Evolutionary conservation across 768 basidiomycete species (phyloP).

Genomic region (Amanita rubescens): DNA sequence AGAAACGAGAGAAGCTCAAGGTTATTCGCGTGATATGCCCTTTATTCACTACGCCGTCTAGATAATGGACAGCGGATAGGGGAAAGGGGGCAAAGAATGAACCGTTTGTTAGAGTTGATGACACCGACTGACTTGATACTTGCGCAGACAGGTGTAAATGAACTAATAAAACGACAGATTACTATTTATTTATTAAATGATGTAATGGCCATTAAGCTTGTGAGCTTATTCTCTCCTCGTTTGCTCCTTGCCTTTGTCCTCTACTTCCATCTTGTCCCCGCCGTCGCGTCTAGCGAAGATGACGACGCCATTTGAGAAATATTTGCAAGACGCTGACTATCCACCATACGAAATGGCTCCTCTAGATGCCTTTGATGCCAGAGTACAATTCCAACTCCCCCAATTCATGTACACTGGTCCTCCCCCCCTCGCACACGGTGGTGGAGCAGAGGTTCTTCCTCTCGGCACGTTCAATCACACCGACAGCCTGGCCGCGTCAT

Average conservation of each 20-base stretch:
- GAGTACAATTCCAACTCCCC: constrained; percentile 51
- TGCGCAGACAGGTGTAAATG: neutral
- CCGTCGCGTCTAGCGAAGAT: neutral
- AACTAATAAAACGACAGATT: constrained; percentile 7
- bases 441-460: constrained; percentile 69
- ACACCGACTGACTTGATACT: neutral
- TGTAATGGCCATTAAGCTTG: constrained; percentile 7
- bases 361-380: constrained; percentile 6
- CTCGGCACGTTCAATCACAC: constrained; percentile 26
- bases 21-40: constrained; percentile 27
- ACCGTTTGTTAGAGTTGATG: constrained; percentile 13
- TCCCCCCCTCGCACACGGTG: constrained; percentile 60
- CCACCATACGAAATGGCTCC: constrained; percentile 8
- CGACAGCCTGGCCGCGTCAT: constrained; percentile 28
- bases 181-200: constrained; percentile 2
- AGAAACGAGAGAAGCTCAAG: neutral
- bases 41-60: constrained; percentile 73
- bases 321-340: constrained; percentile 22
- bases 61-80: constrained; percentile 56
- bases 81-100: constrained; percentile 76
- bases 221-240: constrained; percentile 8
- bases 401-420: constrained; percentile 51
- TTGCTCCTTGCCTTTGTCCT: constrained; percentile 8
- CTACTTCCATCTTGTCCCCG: neutral
- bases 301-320: constrained; percentile 30